Conservation (phyloP, 441 rosid species). For the Croton setiger region DNA sequence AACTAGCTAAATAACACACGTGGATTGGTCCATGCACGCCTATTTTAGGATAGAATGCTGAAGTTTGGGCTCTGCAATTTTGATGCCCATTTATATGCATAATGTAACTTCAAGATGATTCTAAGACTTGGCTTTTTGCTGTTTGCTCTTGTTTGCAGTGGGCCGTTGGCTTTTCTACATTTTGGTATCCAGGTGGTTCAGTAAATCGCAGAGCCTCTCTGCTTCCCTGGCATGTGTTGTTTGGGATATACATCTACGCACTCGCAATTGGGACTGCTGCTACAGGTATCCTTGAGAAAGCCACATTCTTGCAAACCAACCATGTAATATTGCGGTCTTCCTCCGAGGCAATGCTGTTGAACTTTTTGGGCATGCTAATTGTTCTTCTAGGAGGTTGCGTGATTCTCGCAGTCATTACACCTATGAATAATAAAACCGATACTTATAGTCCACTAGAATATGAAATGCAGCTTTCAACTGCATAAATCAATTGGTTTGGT, state of each 20-base stretch:
- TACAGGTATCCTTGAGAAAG: constrained; percentile 75
- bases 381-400: constrained; percentile 67
- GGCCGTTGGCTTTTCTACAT: constrained; percentile 75
- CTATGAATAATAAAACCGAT: constrained; percentile 40
- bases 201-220: constrained; percentile 50
- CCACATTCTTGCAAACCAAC: constrained; percentile 66
- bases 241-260: constrained; percentile 63
- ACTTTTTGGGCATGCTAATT: constrained; percentile 60
- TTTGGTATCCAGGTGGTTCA: constrained; percentile 80
- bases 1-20: neutral
- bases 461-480: neutral
- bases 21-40: neutral
- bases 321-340: constrained; percentile 57
- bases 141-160: constrained; percentile 36
- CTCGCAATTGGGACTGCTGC: constrained; percentile 58
- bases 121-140: neutral
- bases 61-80: neutral
- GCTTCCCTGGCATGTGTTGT: constrained; percentile 75
- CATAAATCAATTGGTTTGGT: neutral
- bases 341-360: constrained; percentile 60
- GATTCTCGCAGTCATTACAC: constrained; percentile 50
- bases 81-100: too few species aligned
- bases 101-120: neutral
- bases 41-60: neutral
- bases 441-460: constrained; percentile 11